A percentile compares a stretch with the other conserved stretches of the same genome.
These are phyloP conservation scores for Arthroderma sp. DNA, from an alignment of 2,329 filamentous ascomycete species.

Conservation along the genomic window DNA sequence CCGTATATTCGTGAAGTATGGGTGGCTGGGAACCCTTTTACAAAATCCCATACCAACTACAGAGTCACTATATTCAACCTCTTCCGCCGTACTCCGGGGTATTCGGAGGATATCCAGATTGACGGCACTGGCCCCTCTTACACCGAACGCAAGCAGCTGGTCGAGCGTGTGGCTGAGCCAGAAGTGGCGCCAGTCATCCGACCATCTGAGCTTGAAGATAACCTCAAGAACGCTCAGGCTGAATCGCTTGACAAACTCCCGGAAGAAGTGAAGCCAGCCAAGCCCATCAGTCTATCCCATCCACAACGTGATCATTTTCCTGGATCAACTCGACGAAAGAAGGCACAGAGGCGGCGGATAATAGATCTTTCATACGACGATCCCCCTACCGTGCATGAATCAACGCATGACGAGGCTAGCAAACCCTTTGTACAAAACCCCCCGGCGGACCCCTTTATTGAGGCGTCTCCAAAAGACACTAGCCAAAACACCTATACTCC, in stretches of 20 bases:
- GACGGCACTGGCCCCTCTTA: constrained; percentile 75
- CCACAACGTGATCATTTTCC: constrained; percentile 15
- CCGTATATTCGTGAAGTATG: constrained; percentile 88
- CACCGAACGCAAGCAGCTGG: constrained; percentile 67
- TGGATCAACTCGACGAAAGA: constrained; percentile 31
- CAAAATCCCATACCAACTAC: constrained; percentile 72
- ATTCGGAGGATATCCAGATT: constrained; percentile 79
- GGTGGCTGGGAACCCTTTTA: constrained; percentile 84
- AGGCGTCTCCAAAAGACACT: neutral
- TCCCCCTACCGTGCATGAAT: neutral
- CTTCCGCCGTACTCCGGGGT: constrained; percentile 80
- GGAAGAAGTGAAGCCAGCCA: constrained; percentile 4
- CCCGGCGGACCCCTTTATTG: neutral
- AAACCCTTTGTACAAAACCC: neutral
- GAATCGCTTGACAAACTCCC: neutral
- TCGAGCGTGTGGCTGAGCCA: constrained; percentile 66
- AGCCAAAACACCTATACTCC: neutral
- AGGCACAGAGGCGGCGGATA: constrained; percentile 42
- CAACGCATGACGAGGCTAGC: neutral
- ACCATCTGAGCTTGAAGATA: constrained; percentile 48
- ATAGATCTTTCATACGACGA: constrained; percentile 41
- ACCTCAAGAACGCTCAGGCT: constrained; percentile 43
- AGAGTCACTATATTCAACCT: constrained; percentile 89
- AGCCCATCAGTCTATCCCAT: neutral
- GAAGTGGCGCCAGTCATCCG: constrained; percentile 67